Conservation (phyloP, 2,329 filamentous ascomycete species). For the Colletotrichum godetiae region DNA sequence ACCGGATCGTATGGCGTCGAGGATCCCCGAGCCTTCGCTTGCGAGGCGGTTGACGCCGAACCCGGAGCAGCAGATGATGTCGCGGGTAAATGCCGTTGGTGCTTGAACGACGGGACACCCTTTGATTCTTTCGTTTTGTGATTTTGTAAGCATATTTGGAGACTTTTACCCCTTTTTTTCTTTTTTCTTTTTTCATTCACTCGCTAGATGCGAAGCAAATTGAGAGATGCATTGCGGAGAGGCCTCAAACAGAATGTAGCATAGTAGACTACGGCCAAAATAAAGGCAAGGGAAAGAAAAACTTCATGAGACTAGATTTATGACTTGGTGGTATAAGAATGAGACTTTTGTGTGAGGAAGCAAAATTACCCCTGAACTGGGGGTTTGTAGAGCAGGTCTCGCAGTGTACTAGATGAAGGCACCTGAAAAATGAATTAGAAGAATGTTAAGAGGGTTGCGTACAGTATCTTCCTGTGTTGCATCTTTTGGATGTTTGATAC, state of each 20-base stretch:
- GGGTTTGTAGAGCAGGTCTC: neutral
- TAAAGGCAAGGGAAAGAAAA: neutral
- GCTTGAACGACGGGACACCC: conserved; percentile 32
- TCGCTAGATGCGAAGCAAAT: conserved; percentile 1
- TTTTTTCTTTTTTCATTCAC: neutral
- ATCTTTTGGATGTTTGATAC: neutral
- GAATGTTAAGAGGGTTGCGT: neutral
- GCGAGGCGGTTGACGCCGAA: conserved; percentile 58
- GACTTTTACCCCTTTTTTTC: no score
- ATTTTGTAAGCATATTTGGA: neutral
- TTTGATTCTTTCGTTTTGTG: neutral
- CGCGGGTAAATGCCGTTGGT: conserved; percentile 40
- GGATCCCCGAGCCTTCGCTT: conserved; percentile 59
- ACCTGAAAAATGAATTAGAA: neutral
- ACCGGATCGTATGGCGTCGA: conserved; percentile 54
- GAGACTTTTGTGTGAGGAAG: neutral
- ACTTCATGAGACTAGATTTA: neutral
- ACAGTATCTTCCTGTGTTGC: neutral
- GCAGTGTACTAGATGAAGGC: neutral
- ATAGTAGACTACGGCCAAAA: conserved; percentile 13
- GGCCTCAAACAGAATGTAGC: conserved; percentile 9
- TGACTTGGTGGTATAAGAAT: neutral
- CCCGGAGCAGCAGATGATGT: conserved; percentile 55
- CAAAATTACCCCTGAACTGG: neutral
- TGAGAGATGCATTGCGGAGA: neutral